Conservation (phyloP, 1,284 basidiomycete species). For the Vanrija humicola region DNA sequence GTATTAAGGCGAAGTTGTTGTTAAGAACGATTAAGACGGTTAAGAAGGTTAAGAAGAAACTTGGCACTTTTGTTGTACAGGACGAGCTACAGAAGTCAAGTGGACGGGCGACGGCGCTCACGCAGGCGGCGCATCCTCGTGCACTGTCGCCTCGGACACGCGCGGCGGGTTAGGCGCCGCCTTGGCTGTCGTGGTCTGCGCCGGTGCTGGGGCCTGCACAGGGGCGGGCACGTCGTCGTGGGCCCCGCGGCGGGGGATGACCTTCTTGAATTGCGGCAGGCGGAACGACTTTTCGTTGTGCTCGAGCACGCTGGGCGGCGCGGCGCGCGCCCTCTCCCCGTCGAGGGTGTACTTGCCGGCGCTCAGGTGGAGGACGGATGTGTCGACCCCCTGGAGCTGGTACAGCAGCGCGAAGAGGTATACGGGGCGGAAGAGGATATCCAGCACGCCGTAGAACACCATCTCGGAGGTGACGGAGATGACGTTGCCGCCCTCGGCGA, state of each 20-base stretch:
- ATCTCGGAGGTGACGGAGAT: slow-evolving; percentile 46
- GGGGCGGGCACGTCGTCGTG: slow-evolving; percentile 19
- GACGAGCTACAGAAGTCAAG: too few relatives aligned
- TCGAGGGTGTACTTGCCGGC: slow-evolving; percentile 24
- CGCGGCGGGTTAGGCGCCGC: slow-evolving; percentile 3
- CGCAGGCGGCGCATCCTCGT: neutral
- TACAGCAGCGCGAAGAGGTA: slow-evolving; percentile 39
- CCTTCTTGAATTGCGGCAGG: slow-evolving; percentile 16
- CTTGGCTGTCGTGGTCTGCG: neutral
- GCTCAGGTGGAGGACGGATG: slow-evolving; percentile 30
- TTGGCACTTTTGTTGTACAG: too few relatives aligned
- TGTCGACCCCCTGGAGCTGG: slow-evolving; percentile 25
- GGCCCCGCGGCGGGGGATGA: slow-evolving; percentile 27
- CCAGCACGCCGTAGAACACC: slow-evolving; percentile 60
- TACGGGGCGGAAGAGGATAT: slow-evolving; percentile 57
- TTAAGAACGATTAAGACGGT: too few relatives aligned
- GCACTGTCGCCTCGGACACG: slow-evolving; percentile 16
- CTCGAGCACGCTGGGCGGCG: neutral
- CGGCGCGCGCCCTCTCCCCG: neutral
- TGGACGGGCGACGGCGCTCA: too few relatives aligned
- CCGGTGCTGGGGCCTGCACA: neutral
- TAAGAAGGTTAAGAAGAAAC: too few relatives aligned
- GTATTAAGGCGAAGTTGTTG: too few relatives aligned
- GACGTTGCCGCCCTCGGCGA: slow-evolving; percentile 49
- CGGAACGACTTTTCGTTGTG: slow-evolving; percentile 7